Evolutionary conservation across 2,329 filamentous ascomycete species (phyloP).

Genomic region (Ascochyta viciae-villosae): DNA sequence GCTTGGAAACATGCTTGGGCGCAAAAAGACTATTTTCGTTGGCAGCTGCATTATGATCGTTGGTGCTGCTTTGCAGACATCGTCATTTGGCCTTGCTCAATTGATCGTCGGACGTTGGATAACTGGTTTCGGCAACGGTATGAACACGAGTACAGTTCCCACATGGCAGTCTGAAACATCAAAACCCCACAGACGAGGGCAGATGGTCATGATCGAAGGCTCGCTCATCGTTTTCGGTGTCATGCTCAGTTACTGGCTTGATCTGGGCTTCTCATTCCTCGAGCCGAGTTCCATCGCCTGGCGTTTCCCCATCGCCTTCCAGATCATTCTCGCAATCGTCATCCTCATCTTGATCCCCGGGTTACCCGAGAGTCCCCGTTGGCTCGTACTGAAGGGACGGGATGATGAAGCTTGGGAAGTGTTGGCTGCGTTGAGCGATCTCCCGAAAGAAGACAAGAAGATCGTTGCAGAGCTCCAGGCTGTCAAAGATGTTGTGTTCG

Average conservation of each 20-base stretch:
- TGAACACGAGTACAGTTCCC: slow-evolving; percentile 48
- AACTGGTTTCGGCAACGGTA: slow-evolving; percentile 56
- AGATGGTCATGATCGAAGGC: slow-evolving; percentile 57
- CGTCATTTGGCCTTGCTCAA: slow-evolving; percentile 55
- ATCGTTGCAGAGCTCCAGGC: slow-evolving; percentile 46
- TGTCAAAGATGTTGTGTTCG: slow-evolving; percentile 48
- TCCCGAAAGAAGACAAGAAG: slow-evolving; percentile 48
- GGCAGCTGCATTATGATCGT: slow-evolving; percentile 65
- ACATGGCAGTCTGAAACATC: slow-evolving; percentile 58
- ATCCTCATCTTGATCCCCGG: slow-evolving; percentile 58
- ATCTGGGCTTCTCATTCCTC: slow-evolving; percentile 59
- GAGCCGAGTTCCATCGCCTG: slow-evolving; percentile 50
- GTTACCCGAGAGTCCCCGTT: slow-evolving; percentile 54
- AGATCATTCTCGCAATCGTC: slow-evolving; percentile 65
- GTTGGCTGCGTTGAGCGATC: slow-evolving; percentile 47
- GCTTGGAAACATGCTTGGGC: slow-evolving; percentile 65
- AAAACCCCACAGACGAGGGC: slow-evolving; percentile 55
- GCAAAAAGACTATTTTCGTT: slow-evolving; percentile 65
- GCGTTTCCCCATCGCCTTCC: slow-evolving; percentile 62
- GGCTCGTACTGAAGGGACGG: slow-evolving; percentile 60
- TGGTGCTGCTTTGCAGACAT: slow-evolving; percentile 65
- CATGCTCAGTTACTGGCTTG: slow-evolving; percentile 52
- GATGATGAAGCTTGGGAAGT: slow-evolving; percentile 54
- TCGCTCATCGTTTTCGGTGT: slow-evolving; percentile 55
- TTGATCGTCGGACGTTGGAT: slow-evolving; percentile 59